Evolutionary conservation across 352 stramenopile species (phyloP), one percentile per base, ranked within the genome.

Genomic region (Globisporangium paroecandrum): DNA sequence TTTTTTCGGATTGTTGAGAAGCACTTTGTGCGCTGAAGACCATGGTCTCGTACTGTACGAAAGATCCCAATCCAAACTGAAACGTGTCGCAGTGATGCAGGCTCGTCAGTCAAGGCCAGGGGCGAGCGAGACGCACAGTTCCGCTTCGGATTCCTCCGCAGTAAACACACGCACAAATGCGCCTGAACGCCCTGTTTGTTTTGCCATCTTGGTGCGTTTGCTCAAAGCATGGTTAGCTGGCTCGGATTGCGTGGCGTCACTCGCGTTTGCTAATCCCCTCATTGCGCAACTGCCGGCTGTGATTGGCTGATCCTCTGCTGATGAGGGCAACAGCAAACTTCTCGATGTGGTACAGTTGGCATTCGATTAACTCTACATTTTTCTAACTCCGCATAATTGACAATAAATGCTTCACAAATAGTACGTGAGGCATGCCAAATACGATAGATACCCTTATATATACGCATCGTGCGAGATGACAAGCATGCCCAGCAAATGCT

Each of bases 231-330:
- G 12, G 12, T 15, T 12, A 13, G 38, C 38, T 46, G 38, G 18
- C 18, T 51, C 43, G 43, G 43, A 51, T 22, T 51, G 43, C 18
- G 38, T 46, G 38, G 38, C 12, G 13, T 46, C 38, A 46, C 8
- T 55, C 7, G 47, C n/a, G 24, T 27, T 34, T 20, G 5, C 22
- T 58, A 34, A 58, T 34, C 10, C 5, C 51, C 51, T 57, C 22
- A 57, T 57, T 57, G 3, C 22, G 9, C 51, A 57, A 57, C 51
- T 27, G 10, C 1, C 12, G 13, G 4, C 51, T 57, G 51, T 34
- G 51, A 57, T 57, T 57, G 51, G 51, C 51, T 34, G 22, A 57
- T 34, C 49, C 9, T 22, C 9, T 56, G 49, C 51, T 57, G 51
- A 57, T 24, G 51, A 55, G 10, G 24, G 22, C 3, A 57, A 57